Evolutionary conservation across 1,284 basidiomycete genomes (phyloP).

Genomic region (Ganoderma sinense): DNA sequence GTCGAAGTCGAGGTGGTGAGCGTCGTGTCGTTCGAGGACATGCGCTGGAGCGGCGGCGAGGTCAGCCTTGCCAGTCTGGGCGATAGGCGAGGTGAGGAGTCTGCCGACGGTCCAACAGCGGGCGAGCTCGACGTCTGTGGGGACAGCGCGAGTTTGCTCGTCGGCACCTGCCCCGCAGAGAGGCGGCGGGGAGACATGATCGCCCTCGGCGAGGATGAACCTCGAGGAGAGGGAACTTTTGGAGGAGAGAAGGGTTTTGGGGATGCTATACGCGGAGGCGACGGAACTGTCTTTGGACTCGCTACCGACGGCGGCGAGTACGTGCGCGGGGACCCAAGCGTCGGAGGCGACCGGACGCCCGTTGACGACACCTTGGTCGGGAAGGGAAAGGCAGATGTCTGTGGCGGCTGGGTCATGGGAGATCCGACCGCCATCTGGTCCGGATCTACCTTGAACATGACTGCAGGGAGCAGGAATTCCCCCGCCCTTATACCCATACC

Average conservation of each 20-base stretch:
- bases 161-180: conserved; percentile 28
- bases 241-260: conserved; percentile 27
- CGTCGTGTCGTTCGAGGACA: conserved; percentile 42
- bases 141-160: conserved; percentile 33
- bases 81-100: conserved; percentile 34
- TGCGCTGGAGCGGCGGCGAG: conserved; percentile 36
- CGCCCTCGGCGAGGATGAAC: conserved; percentile 26
- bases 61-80: conserved; percentile 36
- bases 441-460: conserved; percentile 34
- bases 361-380: conserved; percentile 41
- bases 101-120: conserved; percentile 28
- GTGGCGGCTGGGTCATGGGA: conserved; percentile 23
- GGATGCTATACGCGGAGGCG: conserved; percentile 28
- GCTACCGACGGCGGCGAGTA: conserved; percentile 40
- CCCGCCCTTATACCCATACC: conserved; percentile 21
- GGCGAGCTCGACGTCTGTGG: conserved; percentile 36
- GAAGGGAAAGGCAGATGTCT: conserved; percentile 36
- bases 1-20: conserved; percentile 55
- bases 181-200: conserved; percentile 29
- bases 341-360: conserved; percentile 42
- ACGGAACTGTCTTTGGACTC: conserved; percentile 31
- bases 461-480: conserved; percentile 35
- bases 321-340: conserved; percentile 41
- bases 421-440: conserved; percentile 37
- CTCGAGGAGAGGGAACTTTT: conserved; percentile 27